A percentile compares a stretch with the other conserved stretches of the same genome.
Evolutionary conservation across 2,329 filamentous ascomycete species (phyloP).

Genomic region (Fusarium cyanostomum): DNA sequence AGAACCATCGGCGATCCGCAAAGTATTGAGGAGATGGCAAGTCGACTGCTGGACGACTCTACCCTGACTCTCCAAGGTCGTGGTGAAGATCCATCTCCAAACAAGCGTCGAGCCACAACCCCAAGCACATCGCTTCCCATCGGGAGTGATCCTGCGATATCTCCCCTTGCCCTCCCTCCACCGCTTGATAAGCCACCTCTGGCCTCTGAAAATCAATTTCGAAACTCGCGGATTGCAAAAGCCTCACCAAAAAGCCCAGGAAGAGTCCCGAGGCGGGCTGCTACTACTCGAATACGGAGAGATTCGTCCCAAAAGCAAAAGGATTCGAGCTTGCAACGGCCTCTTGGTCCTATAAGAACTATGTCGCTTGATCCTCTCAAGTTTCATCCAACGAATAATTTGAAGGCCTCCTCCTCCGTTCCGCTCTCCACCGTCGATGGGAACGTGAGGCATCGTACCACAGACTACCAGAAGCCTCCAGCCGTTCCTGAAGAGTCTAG

Average conservation of each 20-base stretch:
- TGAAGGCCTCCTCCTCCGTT: conserved; percentile 14
- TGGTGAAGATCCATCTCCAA: conserved; percentile 2
- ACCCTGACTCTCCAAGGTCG: conserved; percentile 12
- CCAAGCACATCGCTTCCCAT: background rate
- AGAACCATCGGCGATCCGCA: conserved; percentile 5
- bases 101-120: conserved; percentile 15
- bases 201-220: background rate
- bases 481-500: background rate
- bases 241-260: conserved; percentile 10
- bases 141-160: conserved; percentile 1
- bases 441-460: conserved; percentile 16
- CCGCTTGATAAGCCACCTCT: conserved; percentile 9
- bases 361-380: conserved; percentile 32
- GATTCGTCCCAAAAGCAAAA: conserved; percentile 23
- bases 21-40: conserved; percentile 45
- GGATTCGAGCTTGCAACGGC: conserved; percentile 24
- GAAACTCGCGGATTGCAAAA: conserved; percentile 20
- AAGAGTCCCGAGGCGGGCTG: conserved; percentile 22
- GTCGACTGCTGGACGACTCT: conserved; percentile 43
- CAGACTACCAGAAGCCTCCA: background rate
- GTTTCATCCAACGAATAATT: conserved; percentile 23
- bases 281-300: conserved; percentile 16
- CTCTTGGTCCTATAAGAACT: conserved; percentile 19
- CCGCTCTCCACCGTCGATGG: conserved; percentile 21
- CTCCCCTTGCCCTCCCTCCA: conserved; percentile 17